Conservation (phyloP, 306 rosid species). For the Prunus davidiana region DNA sequence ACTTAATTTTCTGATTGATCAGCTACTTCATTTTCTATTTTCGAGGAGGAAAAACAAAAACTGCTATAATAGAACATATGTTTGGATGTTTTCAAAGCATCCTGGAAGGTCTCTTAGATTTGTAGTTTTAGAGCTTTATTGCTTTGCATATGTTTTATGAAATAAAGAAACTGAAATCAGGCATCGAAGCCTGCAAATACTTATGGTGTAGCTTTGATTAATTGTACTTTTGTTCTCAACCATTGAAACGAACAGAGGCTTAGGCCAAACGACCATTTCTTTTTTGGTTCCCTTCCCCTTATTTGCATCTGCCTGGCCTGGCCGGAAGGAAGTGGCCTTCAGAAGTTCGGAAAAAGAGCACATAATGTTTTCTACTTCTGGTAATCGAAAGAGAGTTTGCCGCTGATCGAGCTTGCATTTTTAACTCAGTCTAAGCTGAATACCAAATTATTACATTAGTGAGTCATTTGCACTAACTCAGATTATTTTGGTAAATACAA, state of each 20-base stretch:
- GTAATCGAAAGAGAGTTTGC: no score
- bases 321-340: no score
- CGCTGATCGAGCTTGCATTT: no score
- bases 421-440: no score
- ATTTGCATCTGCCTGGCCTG: no score
- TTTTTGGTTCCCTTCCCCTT: neutral
- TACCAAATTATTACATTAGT: no score
- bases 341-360: no score
- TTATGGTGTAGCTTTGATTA: neutral
- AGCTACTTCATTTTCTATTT: slow-evolving; percentile 28
- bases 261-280: no score
- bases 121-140: slow-evolving; percentile 9
- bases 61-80: slow-evolving; percentile 25
- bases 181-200: neutral
- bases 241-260: no score
- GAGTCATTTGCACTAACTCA: no score
- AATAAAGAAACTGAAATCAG: slow-evolving; percentile 15
- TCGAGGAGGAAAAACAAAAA: slow-evolving; percentile 20
- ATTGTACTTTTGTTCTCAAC: neutral
- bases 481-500: no score
- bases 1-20: slow-evolving; percentile 20
- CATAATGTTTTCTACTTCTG: no score
- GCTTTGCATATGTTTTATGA: neutral
- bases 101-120: slow-evolving; percentile 22
- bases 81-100: slow-evolving; percentile 29